Conservation (phyloP, 768 basidiomycete genomes). For the Strobilomyces confusus region DNA sequence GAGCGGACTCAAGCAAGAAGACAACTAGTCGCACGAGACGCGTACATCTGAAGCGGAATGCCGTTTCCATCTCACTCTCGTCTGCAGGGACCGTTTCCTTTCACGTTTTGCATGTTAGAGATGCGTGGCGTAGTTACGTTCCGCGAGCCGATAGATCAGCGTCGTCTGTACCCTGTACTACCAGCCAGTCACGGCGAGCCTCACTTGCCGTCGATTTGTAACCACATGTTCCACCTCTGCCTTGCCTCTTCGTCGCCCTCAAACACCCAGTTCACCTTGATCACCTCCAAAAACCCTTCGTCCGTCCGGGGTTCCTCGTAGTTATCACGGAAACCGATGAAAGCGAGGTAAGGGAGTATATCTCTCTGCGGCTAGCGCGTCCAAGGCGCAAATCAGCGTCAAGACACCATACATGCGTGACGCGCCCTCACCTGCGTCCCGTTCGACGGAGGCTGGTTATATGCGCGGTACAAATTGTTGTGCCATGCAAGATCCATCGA, state of each 20-base stretch:
- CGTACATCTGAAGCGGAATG: not conserved
- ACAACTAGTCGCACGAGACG: conserved; percentile 13
- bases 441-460: conserved; percentile 45
- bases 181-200: not conserved
- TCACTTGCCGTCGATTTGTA: conserved; percentile 73
- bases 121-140: not conserved
- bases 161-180: not conserved
- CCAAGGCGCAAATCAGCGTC: not conserved
- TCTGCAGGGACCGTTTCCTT: not conserved
- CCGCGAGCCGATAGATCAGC: conserved; percentile 4
- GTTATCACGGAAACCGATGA: conserved; percentile 51
- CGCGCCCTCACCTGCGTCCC: conserved; percentile 7
- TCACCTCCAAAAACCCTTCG: conserved; percentile 80
- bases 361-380: conserved; percentile 42
- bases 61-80: not conserved
- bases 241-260: conserved; percentile 71
- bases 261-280: conserved; percentile 76
- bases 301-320: conserved; percentile 61
- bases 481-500: conserved; percentile 86
- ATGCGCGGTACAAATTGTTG: conserved; percentile 88
- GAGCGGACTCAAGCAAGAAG: conserved; percentile 36
- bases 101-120: not conserved
- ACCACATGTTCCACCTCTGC: conserved; percentile 78
- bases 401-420: not conserved
- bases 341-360: conserved; percentile 56